Evolutionary conservation across 1,284 basidiomycete genomes (phyloP).

Genomic region (Pseudozyma hubeiensis): DNA sequence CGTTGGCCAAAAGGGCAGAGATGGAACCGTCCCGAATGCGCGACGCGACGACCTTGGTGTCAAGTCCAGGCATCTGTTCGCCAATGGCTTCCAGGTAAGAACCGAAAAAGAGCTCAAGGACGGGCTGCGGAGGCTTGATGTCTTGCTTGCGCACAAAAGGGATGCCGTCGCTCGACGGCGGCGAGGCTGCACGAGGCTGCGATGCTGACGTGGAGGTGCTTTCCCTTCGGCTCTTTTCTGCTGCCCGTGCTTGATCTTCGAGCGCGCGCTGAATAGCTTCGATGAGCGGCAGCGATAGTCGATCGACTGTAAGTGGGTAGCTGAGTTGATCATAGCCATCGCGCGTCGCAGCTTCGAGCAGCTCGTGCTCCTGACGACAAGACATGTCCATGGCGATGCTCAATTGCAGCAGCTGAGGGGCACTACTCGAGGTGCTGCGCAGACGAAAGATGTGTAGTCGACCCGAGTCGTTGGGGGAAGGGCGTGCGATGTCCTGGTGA

Average conservation of each 20-base stretch:
- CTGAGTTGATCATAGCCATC: constrained; percentile 32
- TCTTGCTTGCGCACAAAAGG: constrained; percentile 30
- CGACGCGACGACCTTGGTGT: constrained; percentile 20
- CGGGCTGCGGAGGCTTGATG: constrained; percentile 23
- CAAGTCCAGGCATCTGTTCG: constrained; percentile 44
- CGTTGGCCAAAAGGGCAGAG: constrained; percentile 41
- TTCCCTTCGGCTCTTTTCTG: neutral
- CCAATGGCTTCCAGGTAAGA: constrained; percentile 24
- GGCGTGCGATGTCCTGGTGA: neutral
- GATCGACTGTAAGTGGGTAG: constrained; percentile 43
- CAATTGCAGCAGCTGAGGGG: constrained; percentile 31
- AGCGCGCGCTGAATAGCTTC: constrained; percentile 13
- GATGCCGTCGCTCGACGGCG: constrained; percentile 9
- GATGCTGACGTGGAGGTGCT: neutral
- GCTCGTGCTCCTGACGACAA: constrained; percentile 15
- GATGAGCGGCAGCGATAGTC: constrained; percentile 25
- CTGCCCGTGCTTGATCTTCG: constrained; percentile 1
- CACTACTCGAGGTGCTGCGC: constrained; percentile 1
- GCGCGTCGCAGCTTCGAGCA: constrained; percentile 20
- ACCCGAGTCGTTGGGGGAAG: neutral
- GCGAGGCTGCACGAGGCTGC: constrained; percentile 10
- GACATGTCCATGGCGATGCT: constrained; percentile 32
- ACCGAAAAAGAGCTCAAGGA: constrained; percentile 31
- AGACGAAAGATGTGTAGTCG: constrained; percentile 35
- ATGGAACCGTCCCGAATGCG: constrained; percentile 32